Conservation (phyloP, 1,284 basidiomycete genomes). For the Mycena sp. region DNA sequence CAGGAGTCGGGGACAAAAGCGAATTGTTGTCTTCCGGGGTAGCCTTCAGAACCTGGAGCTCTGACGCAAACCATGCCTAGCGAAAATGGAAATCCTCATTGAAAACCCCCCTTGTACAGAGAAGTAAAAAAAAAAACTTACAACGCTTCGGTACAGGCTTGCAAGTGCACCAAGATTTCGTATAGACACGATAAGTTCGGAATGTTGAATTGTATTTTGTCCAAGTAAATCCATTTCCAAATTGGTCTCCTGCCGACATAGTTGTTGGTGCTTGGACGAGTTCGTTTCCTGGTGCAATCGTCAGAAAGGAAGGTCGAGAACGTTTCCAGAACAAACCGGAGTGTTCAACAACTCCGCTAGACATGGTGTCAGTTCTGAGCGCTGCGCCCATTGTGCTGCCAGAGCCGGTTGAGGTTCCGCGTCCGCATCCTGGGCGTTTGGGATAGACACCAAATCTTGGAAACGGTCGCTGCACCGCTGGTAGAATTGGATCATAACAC, state of each 20-base stretch:
- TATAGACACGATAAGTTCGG: slow-evolving; percentile 81
- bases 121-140: slow-evolving; percentile 52
- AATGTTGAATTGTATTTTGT: slow-evolving; percentile 60
- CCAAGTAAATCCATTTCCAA: slow-evolving; percentile 78
- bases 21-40: slow-evolving; percentile 61
- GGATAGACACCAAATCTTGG: slow-evolving; percentile 74
- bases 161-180: slow-evolving; percentile 85
- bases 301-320: slow-evolving; percentile 6
- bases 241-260: slow-evolving; percentile 81
- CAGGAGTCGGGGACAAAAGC: slow-evolving; percentile 60
- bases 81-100: not conserved
- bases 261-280: slow-evolving; percentile 57
- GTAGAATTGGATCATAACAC: slow-evolving; percentile 97
- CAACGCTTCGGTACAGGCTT: slow-evolving; percentile 88
- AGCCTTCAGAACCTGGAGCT: slow-evolving; percentile 75
- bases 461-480: slow-evolving; percentile 93
- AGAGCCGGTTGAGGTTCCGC: slow-evolving; percentile 62
- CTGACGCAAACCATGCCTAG: slow-evolving; percentile 85
- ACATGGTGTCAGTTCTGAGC: slow-evolving; percentile 80
- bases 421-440: slow-evolving; percentile 49
- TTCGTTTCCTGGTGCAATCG: slow-evolving; percentile 51
- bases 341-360: slow-evolving; percentile 69
- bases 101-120: not conserved
- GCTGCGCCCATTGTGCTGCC: slow-evolving; percentile 90
- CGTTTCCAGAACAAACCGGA: slow-evolving; percentile 48